A percentile compares a stretch with the other conserved stretches of the same genome.
Evolutionary conservation across 2,329 filamentous ascomycete species (phyloP).

Genomic region (Talaromyces piceae): DNA sequence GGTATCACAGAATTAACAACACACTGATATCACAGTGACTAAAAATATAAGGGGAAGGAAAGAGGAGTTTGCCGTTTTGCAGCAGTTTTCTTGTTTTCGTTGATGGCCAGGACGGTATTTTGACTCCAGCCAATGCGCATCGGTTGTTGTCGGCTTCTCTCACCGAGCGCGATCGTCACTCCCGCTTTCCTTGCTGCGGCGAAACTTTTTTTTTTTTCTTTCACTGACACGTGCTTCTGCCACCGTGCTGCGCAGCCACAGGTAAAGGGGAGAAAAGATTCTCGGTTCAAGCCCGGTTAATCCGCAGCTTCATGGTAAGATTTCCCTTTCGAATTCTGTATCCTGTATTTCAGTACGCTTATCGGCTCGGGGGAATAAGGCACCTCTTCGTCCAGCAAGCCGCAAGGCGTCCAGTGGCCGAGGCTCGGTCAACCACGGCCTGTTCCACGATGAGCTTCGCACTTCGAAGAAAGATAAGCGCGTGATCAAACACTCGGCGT

Average conservation of each 20-base stretch:
- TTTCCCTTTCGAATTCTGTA: background rate
- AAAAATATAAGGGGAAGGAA: background rate
- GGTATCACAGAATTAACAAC: background rate
- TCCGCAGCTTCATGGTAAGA: background rate
- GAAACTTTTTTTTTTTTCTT: background rate
- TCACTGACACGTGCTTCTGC: background rate
- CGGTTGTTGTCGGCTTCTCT: background rate
- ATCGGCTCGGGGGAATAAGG: conserved; percentile 4
- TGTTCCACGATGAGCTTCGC: conserved; percentile 46
- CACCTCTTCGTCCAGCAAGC: conserved; percentile 8
- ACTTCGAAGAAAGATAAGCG: conserved; percentile 78
- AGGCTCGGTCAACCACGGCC: conserved; percentile 8
- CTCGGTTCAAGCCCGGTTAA: background rate
- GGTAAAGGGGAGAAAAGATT: too few relatives aligned
- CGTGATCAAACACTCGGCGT: conserved; percentile 69
- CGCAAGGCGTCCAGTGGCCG: conserved; percentile 11
- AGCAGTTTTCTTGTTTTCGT: background rate
- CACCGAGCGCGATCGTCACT: background rate
- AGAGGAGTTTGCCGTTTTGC: background rate
- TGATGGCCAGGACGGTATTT: background rate
- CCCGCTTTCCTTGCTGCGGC: background rate
- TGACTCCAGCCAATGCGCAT: conserved; percentile 3
- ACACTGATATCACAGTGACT: background rate
- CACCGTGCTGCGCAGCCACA: background rate
- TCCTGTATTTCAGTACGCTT: background rate